Evolutionary conservation across 495 filamentous ascomycete species (phyloP), one percentile per base, ranked within the genome.

Genomic region (Parachaetomium inaequale): DNA sequence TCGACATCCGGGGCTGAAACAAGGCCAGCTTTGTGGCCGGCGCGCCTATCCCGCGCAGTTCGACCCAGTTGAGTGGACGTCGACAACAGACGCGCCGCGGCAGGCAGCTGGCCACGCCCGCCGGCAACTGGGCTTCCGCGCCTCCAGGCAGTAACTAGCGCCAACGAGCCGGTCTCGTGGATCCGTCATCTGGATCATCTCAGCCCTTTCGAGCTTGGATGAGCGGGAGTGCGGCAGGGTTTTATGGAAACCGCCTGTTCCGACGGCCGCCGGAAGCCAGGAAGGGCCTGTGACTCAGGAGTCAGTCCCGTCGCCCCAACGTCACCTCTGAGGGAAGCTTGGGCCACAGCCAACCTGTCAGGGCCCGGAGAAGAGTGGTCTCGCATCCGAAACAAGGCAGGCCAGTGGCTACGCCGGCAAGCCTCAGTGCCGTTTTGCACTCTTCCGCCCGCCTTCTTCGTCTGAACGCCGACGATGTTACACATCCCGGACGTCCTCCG

Each of bases 331-430:
- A 31, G 36, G 15, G 7, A 26, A 65, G 64, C 66, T 63, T 46
- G 60, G 65, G 58, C 59, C 63, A 57, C 43, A 45, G 34, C 43
- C 23, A 38, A 17, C n/a, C n/a, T n/a, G n/a, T n/a, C n/a, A 47
- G 12, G 15, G 38, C n/a, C 58, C 58, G 52, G 62, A 63, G 59
- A 62, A 49, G 11, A 36, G 2, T 38, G 58, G 65, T 45, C 63
- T 66, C 64, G 63, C 61, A 56, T 66, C 70, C 65, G 65, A 72
- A 72, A 69, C 65, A 59, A 26, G 53, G 21, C 31, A 59, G 52
- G 63, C 57, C 63, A 63, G 46, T 63, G 23, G 52, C 21, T 23
- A 42, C 53, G 31, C 60, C 63, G 66, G 64, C 68, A 69, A 58
- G 61, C 66, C 61, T 63, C 63, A 60, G 29, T 50, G 60, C 69